These are phyloP conservation scores for Paramecium sexaurelia DNA, from an alignment of 73 alveolate genomes.

Conservation along the genomic window DNA sequence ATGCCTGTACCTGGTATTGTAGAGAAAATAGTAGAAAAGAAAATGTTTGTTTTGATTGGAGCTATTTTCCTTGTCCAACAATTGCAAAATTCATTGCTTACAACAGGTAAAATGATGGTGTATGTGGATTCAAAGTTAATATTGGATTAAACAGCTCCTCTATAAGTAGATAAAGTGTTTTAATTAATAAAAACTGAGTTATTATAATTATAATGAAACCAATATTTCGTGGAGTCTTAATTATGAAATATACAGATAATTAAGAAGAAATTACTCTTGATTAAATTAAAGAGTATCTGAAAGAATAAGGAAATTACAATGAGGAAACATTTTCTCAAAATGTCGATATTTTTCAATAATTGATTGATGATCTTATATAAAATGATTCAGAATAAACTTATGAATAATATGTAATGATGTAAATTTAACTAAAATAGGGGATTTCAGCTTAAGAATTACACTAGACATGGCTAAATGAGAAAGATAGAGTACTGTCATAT, in stretches of 20 bases:
- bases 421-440: no score
- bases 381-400: conserved; percentile 32
- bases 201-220: conserved; percentile 54
- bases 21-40: conserved; percentile 44
- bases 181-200: conserved; percentile 27
- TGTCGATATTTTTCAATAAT: neutral
- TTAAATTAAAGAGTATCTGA: neutral
- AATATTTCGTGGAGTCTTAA: conserved; percentile 31
- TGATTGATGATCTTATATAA: conserved; percentile 40
- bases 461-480: neutral
- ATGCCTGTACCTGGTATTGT: conserved; percentile 13
- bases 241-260: conserved; percentile 39
- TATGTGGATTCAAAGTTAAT: neutral
- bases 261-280: conserved; percentile 14
- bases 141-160: conserved; percentile 17
- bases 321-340: conserved; percentile 1
- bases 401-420: conserved; percentile 46
- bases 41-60: conserved; percentile 45
- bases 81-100: neutral
- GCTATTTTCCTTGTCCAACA: neutral
- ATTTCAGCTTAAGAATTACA: neutral
- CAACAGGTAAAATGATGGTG: conserved; percentile 34
- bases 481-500: conserved; percentile 41
- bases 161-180: neutral
- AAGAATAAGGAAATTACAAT: neutral